Evolutionary conservation across 495 filamentous ascomycete species (phyloP).

Genomic region (Physcia stellaris): DNA sequence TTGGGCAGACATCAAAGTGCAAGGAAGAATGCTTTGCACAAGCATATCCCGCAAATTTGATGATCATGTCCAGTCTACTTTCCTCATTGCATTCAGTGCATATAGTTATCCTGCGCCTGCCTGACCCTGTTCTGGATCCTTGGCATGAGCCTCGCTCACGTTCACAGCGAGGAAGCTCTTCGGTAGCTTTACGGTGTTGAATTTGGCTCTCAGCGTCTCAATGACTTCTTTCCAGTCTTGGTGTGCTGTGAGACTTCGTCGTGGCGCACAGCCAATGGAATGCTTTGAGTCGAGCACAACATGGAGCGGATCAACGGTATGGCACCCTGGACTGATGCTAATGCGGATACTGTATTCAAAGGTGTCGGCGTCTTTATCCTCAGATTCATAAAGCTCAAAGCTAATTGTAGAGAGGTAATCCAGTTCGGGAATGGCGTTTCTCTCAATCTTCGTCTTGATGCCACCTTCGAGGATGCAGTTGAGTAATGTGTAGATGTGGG

Average conservation of each 20-base stretch:
- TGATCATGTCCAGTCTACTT: neutral
- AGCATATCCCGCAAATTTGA: neutral
- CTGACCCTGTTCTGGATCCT: conserved; percentile 1
- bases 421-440: conserved; percentile 86
- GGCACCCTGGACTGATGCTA: conserved; percentile 87
- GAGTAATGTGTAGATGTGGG: conserved; percentile 92
- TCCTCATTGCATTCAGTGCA: neutral
- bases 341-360: conserved; percentile 94
- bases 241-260: conserved; percentile 82
- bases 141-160: conserved; percentile 51
- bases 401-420: conserved; percentile 97
- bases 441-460: conserved; percentile 80
- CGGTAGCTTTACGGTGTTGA: conserved; percentile 88
- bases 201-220: conserved; percentile 85
- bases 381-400: conserved; percentile 93
- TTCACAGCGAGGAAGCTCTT: conserved; percentile 89
- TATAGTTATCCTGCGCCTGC: neutral
- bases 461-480: conserved; percentile 97
- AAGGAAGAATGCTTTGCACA: neutral
- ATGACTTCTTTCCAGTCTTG: conserved; percentile 90
- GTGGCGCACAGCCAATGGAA: conserved; percentile 81
- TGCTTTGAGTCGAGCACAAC: conserved; percentile 92
- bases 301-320: conserved; percentile 88
- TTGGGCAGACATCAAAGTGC: neutral
- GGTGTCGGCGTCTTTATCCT: conserved; percentile 55